Evolutionary conservation across 2,329 filamentous ascomycete genomes (phyloP), one percentile per base, ranked within the genome.

Genomic region (Penicillium sp.): DNA sequence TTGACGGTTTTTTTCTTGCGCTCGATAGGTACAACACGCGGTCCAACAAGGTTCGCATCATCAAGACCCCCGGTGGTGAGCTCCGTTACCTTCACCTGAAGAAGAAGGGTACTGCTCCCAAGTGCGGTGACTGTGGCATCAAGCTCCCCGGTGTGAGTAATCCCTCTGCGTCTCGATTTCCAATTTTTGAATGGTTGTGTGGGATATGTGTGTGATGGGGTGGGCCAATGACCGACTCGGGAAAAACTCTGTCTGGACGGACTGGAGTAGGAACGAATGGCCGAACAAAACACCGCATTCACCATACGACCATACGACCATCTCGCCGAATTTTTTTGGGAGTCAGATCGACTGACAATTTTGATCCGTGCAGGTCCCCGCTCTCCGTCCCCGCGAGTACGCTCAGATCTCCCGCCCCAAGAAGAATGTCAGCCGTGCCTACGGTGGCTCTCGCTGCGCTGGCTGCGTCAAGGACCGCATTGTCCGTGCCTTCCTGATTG

Each of bases 371-470:
- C 59, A 96, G 92, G 81, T 96, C 74, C 95, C 94, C 72, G 94
- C 95, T 72, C 93, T 99, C 77, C 92, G 94, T 77, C 94, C 94
- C 75, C 92, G 92, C 83, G 90, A 99, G 85, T 99, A 99, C 83
- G 83, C 94, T 72, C 88, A 89, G 77, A 89, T 99, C 82, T 97
- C 92, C 76, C 92, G 93, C 82, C 93, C 95, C 77, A 92, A 97
- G 88, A 99, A 99, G 91, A 96, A 91, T 73, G 94, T 99, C 78
- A 90, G 94, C 84, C 92, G 94, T 73, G 92, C 94, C 74, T 99
- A 99, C 79, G 92, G 94, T 79, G 94, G 94, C 75, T 97, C 92
- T 73, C 90, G 94, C 86, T 99, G 94, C 85, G 92, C 89, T 76
- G 94, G 91, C 86, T 99, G 94, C 81, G 94, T 99, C 70, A 92